Evolutionary conservation across 2,329 filamentous ascomycete species (phyloP), one percentile per base, ranked within the genome.

Genomic region (Aspergillus candidus): DNA sequence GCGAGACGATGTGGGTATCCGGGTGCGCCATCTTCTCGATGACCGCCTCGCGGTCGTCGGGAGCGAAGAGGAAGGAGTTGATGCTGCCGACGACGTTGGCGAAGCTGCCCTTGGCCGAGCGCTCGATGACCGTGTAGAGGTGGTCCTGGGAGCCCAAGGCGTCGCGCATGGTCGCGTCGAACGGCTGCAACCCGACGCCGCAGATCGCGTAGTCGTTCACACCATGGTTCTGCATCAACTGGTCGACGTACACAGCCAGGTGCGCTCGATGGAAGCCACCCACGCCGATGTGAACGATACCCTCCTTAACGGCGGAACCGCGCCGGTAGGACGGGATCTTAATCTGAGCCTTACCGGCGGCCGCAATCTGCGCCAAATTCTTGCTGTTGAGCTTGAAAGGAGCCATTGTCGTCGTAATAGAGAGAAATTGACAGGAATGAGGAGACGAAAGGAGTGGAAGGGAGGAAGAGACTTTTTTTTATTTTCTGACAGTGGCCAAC

Each of bases 191-290:
- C 34, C 74, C 74, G 33, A 77, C 70, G 38, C 74, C 74, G 58
- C 72, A 75, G 49, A 77, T 77, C 30, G 72, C 72, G 56, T 68
- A 77, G 51, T 76, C 65, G 37, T 52, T 65, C 17, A 70, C 54
- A 11, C 61, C 65, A 44, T 73, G 68, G 45, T 75, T 65, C 58
- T 71, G 61, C 55, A 77, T 69, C 59, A 77, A 58, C 37, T 67
- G 57, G 61, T 77, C 65, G 43, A 77, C 55, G 54, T 77, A 77
- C 51, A 76, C 72, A 14, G 74, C 74, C 59, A 77, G 55, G 45
- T 77, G 74, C 15, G 74, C 73, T 51, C 74, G 64, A 67, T 77
- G 74, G 65, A 77, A 77, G 56, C 74, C 74, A 49, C 74, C 74
- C 11, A 77, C 74, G 40, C 74, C 74, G 44, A 77, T 62, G 59